Evolutionary conservation across 768 basidiomycete species (phyloP).

Genomic region (Trichaptum fuscoviolaceum): DNA sequence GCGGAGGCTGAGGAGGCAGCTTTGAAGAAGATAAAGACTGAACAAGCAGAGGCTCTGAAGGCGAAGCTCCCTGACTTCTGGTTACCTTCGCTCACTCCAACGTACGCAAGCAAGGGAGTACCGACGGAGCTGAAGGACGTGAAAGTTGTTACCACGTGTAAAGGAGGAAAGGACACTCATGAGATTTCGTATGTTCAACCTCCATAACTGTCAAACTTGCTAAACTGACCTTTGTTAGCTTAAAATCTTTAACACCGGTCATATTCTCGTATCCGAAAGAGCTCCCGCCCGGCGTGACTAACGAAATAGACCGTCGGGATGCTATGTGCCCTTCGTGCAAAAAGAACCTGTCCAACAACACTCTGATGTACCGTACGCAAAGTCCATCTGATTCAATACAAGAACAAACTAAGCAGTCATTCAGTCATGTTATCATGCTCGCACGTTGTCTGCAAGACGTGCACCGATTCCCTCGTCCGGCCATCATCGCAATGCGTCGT

Average conservation of each 20-base stretch:
- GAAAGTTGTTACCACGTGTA: conserved; percentile 85
- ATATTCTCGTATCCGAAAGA: conserved; percentile 54
- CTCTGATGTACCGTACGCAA: conserved; percentile 59
- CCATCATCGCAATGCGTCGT: conserved; percentile 79
- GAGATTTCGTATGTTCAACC: conserved; percentile 49
- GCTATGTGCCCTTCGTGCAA: conserved; percentile 89
- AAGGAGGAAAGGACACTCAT: conserved; percentile 76
- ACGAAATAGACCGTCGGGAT: conserved; percentile 38
- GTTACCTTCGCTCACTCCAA: conserved; percentile 91
- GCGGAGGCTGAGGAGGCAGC: conserved; percentile 88
- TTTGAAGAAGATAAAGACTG: conserved; percentile 71
- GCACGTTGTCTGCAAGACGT: conserved; percentile 89
- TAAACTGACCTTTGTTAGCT: conserved; percentile 34
- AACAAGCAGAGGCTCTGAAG: conserved; percentile 80
- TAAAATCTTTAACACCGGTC: conserved; percentile 80
- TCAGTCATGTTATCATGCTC: conserved; percentile 82
- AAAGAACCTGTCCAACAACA: conserved; percentile 74
- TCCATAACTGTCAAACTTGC: conserved; percentile 5
- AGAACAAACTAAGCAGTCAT: not conserved
- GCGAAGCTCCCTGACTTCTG: conserved; percentile 95
- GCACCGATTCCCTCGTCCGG: conserved; percentile 81
- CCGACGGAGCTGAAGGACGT: conserved; percentile 70
- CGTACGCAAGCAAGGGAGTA: conserved; percentile 54
- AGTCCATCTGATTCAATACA: not conserved
- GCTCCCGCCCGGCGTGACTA: conserved; percentile 14